Base-by-base conservation (phyloP, 1,139 yeast species). In the Protomyces inouyei region DNA sequence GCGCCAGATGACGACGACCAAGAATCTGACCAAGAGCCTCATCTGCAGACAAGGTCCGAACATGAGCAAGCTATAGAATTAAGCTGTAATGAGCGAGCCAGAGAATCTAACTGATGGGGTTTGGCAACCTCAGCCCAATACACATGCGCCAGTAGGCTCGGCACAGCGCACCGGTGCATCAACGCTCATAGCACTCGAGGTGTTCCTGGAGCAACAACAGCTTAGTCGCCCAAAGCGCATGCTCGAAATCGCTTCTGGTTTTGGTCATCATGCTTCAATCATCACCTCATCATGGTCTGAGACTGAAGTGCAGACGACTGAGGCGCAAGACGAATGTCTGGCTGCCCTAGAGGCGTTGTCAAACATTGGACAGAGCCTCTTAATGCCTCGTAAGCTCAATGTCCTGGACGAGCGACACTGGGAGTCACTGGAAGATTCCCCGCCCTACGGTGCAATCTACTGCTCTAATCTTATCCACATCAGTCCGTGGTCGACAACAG, bases 231-330 rank as follows among this genome's bases (percentile, higher is more conserved):
- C 38, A 12, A n/a, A 10, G 35, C 25, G 28, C 12, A 52, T 60
- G 32, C 53, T 60, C n/a, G 64, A 60, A n/a, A 37, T 60, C 9
- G 64, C 64, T 5, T 52, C 57, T 3, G 64, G 64, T 21, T 52
- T 53, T 35, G 64, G 64, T 16, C 45, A 60, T 43, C 64, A 60
- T 28, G 53, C 52, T 45, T 18, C 18, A 16, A 23, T 14, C 36
- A 32, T 60, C 45, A 57, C 57, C 16, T 4, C 21, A 1, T 23
- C 18, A 12, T 48, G 52, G 28, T 12, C 45, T 8, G 53, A 3
- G 1, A 14, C 43, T 2, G 18, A n/a, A 36, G 52, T 60, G 35
- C 57, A 52, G 28, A 55, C 64, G 14, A 40, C 64, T 21, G 64
- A 60, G 43, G 64, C 64, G 5, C 64, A 53, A 53, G n/a, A 14